These are phyloP conservation scores for Mycena albidolilacea DNA, from an alignment of 768 basidiomycete species.

Conservation along the genomic window DNA sequence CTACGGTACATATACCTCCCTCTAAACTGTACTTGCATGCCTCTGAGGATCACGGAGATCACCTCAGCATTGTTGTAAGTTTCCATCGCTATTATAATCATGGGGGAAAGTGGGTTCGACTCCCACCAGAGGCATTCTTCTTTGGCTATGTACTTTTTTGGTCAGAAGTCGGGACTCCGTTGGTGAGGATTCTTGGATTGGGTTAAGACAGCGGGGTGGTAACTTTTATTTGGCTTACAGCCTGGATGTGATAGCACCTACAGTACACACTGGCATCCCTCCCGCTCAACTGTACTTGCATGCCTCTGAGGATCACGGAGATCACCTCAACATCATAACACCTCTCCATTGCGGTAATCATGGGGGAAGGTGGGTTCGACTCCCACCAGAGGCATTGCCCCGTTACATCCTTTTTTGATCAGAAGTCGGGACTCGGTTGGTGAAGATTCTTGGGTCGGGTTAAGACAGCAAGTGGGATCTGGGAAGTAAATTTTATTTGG, in stretches of 20 bases:
- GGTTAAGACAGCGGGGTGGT: no score
- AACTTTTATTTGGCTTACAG: no score
- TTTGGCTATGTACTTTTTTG: no score
- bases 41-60: slow-evolving; percentile 1
- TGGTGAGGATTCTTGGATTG: no score
- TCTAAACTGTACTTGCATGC: background rate
- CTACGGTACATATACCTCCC: no score
- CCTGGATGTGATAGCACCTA: no score
- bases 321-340: background rate
- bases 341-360: background rate
- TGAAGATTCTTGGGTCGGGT: background rate
- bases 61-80: background rate
- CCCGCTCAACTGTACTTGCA: background rate
- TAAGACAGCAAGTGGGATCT: background rate
- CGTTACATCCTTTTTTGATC: background rate
- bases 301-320: background rate
- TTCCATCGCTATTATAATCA: background rate
- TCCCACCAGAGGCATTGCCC: background rate
- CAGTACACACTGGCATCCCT: no score
- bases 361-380: background rate
- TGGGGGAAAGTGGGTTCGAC: no score
- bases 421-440: no score
- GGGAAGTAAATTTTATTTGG: background rate
- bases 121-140: no score
- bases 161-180: no score